Conservation (phyloP, 2,329 filamentous ascomycete genomes). For the Pseudonectria buxi region DNA sequence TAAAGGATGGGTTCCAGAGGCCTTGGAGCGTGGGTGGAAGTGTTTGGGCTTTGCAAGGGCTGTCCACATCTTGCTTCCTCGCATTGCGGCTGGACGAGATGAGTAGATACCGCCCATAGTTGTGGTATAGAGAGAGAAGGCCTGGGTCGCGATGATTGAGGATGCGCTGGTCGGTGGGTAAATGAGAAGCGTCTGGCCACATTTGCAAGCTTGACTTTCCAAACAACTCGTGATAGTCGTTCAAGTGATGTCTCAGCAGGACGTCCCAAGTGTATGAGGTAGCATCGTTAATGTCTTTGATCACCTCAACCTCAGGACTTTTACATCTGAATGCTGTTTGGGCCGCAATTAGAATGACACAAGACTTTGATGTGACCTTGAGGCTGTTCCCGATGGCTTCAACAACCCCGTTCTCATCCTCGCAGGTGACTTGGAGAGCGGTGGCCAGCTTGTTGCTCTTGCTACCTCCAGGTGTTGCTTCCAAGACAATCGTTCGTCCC, state of each 20-base stretch:
- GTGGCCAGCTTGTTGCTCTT: slow-evolving; percentile 14
- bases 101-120: slow-evolving; percentile 27
- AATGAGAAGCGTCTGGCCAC: slow-evolving; percentile 13
- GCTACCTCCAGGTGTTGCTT: slow-evolving; percentile 16
- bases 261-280: slow-evolving; percentile 10
- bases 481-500: slow-evolving; percentile 10
- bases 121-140: slow-evolving; percentile 22
- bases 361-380: slow-evolving; percentile 5
- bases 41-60: slow-evolving; percentile 8
- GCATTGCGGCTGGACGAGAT: slow-evolving; percentile 18
- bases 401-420: slow-evolving; percentile 1
- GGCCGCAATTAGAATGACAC: slow-evolving; percentile 14
- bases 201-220: slow-evolving; percentile 11
- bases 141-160: slow-evolving; percentile 17
- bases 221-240: slow-evolving; percentile 15
- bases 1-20: slow-evolving; percentile 27
- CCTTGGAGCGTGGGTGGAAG: slow-evolving; percentile 30
- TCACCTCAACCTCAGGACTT: slow-evolving; percentile 13
- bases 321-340: slow-evolving; percentile 17
- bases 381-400: slow-evolving; percentile 13
- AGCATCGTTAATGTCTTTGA: slow-evolving; percentile 17
- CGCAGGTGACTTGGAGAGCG: slow-evolving; percentile 8
- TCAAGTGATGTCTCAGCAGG: slow-evolving; percentile 7
- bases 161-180: slow-evolving; percentile 16
- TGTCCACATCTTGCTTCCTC: not conserved